phyloP scores from a whole-genome alignment of 768 basidiomycete species.

The Chalciporus pseudorubinellus region DNA sequence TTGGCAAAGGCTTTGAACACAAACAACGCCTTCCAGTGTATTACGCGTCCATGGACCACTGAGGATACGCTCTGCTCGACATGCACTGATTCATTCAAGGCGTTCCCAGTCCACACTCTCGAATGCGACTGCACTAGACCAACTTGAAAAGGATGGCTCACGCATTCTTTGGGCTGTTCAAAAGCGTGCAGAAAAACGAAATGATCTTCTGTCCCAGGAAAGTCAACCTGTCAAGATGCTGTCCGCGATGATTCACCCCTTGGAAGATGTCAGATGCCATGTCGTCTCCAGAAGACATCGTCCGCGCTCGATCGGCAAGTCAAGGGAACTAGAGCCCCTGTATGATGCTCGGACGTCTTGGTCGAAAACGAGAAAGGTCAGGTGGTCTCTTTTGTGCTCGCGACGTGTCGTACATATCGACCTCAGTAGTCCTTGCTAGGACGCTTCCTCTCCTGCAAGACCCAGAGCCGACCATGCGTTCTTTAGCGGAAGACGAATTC shows the following conservation, averaged over 20 bases:
- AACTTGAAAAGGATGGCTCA: conserved; percentile 43
- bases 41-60: conserved; percentile 14
- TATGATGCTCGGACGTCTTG: conserved; percentile 68
- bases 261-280: conserved; percentile 51
- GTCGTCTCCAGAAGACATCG: conserved; percentile 56
- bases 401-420: conserved; percentile 10
- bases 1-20: conserved; percentile 17
- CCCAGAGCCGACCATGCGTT: conserved; percentile 70
- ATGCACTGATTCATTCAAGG: conserved; percentile 6
- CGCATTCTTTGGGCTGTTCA: conserved; percentile 55
- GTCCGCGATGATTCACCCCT: not conserved
- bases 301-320: conserved; percentile 55
- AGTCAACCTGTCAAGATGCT: conserved; percentile 1
- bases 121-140: conserved; percentile 13
- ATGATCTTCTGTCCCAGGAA: conserved; percentile 44
- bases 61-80: conserved; percentile 9
- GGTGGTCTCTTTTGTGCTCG: conserved; percentile 17
- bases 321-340: conserved; percentile 68
- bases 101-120: conserved; percentile 13
- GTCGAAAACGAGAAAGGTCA: conserved; percentile 54
- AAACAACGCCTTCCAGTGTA: conserved; percentile 10
- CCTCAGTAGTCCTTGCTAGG: conserved; percentile 63
- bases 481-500: conserved; percentile 71
- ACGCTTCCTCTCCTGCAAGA: conserved; percentile 63
- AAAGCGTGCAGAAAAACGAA: conserved; percentile 51